A percentile compares a stretch with the other conserved stretches of the same genome.
Evolutionary conservation across 176 grass and related monocot genomes (phyloP).

Genomic region (Oryza australiensis): DNA sequence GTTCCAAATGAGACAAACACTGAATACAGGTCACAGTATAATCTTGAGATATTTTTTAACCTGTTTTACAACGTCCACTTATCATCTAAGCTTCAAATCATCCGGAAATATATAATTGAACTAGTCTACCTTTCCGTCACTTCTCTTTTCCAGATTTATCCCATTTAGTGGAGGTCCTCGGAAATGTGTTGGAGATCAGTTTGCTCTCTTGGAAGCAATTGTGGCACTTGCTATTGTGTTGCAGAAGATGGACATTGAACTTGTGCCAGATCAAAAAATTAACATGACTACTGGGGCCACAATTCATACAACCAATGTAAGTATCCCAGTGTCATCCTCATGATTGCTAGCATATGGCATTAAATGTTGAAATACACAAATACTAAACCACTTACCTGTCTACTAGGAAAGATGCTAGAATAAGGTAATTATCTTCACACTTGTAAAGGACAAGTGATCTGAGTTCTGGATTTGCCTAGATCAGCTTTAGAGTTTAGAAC

Average conservation of each 20-base stretch:
- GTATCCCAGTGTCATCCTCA: slow-evolving; percentile 23
- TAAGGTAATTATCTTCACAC: not conserved
- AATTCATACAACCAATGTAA: slow-evolving; percentile 93
- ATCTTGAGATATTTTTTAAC: not conserved
- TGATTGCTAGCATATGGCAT: slow-evolving; percentile 14
- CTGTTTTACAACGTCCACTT: not conserved
- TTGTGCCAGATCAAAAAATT: slow-evolving; percentile 93
- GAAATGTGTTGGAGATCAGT: slow-evolving; percentile 99
- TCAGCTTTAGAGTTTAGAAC: not conserved
- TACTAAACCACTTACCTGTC: not conserved
- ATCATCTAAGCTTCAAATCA: not conserved
- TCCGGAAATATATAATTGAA: slow-evolving; percentile 20
- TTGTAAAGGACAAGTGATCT: not conserved
- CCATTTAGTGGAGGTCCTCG: slow-evolving; percentile 98
- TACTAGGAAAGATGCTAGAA: slow-evolving; percentile 12
- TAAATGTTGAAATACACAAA: slow-evolving; percentile 2
- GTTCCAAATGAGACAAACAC: slow-evolving; percentile 93
- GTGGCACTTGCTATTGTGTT: slow-evolving; percentile 83
- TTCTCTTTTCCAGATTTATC: slow-evolving; percentile 60
- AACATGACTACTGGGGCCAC: slow-evolving; percentile 98
- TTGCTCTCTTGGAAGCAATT: slow-evolving; percentile 93
- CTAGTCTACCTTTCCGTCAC: not conserved
- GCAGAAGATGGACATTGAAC: slow-evolving; percentile 71
- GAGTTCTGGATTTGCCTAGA: not conserved
- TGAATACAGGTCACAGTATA: slow-evolving; percentile 71